Conservation (phyloP, 139 green algal genomes). For the Zygnema cylindricum region DNA sequence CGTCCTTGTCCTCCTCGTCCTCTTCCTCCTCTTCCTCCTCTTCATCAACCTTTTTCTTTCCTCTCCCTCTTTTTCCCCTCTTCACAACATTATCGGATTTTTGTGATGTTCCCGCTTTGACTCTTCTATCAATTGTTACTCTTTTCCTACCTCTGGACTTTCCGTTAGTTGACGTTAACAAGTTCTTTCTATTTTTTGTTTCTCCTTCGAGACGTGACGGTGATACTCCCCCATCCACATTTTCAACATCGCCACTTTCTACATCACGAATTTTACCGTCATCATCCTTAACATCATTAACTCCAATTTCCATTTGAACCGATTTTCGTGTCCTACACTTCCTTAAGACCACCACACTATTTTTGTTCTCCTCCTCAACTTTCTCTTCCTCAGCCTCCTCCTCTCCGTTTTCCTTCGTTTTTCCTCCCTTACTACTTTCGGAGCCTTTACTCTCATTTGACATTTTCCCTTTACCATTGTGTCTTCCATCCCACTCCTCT, state of each 20-base stretch:
- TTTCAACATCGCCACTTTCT: not conserved
- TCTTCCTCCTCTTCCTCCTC: not conserved
- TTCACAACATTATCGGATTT: not conserved
- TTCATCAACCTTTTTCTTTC: not conserved
- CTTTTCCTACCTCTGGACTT: not conserved
- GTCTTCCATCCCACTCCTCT: constrained; percentile 11
- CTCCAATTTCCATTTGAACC: too few species aligned
- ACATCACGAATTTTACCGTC: not conserved
- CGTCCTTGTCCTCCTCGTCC: constrained; percentile 4
- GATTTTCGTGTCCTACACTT: too few species aligned
- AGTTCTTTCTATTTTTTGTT: not conserved
- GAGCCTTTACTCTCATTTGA: not conserved
- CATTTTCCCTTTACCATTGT: not conserved
- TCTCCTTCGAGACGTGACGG: not conserved
- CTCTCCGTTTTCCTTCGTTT: not conserved
- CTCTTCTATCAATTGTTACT: not conserved
- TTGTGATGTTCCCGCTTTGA: not conserved
- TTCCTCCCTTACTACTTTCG: not conserved
- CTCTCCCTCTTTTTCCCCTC: not conserved
- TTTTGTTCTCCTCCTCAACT: not conserved
- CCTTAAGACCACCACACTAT: not conserved
- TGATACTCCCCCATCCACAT: not conserved
- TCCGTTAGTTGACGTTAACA: not conserved
- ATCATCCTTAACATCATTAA: not conserved
- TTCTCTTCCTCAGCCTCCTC: not conserved